Percentiles rank a stretch among this genome's conserved stretches.
phyloP scores from a whole-genome alignment of 2,329 filamentous ascomycete species.

The Venturia nashicola region DNA sequence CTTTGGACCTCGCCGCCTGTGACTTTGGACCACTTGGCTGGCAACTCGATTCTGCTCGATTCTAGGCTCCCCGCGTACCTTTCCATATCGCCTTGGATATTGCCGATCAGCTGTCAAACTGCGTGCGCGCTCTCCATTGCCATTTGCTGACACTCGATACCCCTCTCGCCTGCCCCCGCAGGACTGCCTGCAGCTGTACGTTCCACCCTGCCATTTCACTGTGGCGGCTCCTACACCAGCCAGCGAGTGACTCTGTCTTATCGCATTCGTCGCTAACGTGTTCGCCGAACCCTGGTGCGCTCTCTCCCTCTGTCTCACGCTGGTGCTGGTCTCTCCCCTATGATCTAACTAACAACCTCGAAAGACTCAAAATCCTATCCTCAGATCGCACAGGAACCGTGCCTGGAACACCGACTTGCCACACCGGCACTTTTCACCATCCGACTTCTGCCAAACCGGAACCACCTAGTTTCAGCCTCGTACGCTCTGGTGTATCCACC shows the following conservation, averaged over 20 bases:
- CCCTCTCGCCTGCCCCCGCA: background rate
- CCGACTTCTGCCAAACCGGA: background rate
- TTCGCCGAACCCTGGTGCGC: background rate
- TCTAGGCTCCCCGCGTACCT: background rate
- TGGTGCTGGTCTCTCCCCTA: background rate
- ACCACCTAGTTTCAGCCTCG: conserved; percentile 1
- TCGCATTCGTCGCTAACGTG: background rate
- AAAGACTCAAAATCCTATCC: background rate
- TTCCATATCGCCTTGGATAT: background rate
- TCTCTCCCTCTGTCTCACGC: background rate
- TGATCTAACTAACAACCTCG: background rate
- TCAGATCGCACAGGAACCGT: background rate
- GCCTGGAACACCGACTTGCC: background rate
- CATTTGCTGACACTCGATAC: background rate
- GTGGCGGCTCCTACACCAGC: conserved; percentile 2
- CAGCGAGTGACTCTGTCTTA: conserved; percentile 1
- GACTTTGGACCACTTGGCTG: background rate
- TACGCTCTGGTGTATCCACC: background rate
- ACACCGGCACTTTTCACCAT: background rate
- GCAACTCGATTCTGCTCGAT: background rate
- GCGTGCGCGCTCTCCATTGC: background rate
- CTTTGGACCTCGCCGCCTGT: too few relatives aligned
- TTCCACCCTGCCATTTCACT: background rate
- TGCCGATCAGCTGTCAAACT: conserved; percentile 3
- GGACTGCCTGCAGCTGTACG: conserved; percentile 1